Evolutionary conservation across 2,329 filamentous ascomycete species (phyloP), one percentile per base, ranked within the genome.

Genomic region (Trichoderma lentiforme): DNA sequence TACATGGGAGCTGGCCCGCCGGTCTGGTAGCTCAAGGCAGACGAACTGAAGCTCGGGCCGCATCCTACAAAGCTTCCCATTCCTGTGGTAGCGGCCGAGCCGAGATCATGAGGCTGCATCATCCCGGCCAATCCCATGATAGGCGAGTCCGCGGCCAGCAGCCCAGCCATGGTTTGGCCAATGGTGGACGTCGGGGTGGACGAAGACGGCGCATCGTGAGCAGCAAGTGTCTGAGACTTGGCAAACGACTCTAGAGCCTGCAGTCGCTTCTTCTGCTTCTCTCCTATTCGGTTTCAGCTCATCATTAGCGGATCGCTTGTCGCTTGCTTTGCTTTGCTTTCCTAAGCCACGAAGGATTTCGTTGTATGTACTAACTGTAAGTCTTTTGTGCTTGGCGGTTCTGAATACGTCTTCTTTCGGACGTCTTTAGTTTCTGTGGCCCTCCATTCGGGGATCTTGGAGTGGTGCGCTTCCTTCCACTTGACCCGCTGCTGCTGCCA

Each of bases 361-460:
- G 39, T 4, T 4, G 5, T 21, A 21, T 18, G 11, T 24, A 81
- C 83, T 79, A 74, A 85, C 85, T 82, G 70, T 79, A 82, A 6
- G 83, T 81, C 75, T 94, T 90, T 82, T 95, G 78, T 4, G 78
- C 77, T 62, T 74, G 68, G 18, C 76, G 78, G 32, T 79, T 79
- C 65, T 79, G 78, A 64, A 75, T 34, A 2, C 76, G 74, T 62
- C 78, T 72, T 43, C 77, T 78, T 53, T 75, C 78, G 3, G 76
- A 71, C 11, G 61, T 63, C 43, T 62, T 63, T n/a, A 61, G 18
- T 12, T 39, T 63, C 34, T 24, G 65, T 7, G 65, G 34, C 32
- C 8, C 26, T 30, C 8, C 11, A 12, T 18, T 32, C 21, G 36
- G 53, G 6, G 34, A 18, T 24, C 18, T 32, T 7, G 65, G 4